Conservation (phyloP, 1,139 yeast species). For the Suhomyces wounanorum region DNA sequence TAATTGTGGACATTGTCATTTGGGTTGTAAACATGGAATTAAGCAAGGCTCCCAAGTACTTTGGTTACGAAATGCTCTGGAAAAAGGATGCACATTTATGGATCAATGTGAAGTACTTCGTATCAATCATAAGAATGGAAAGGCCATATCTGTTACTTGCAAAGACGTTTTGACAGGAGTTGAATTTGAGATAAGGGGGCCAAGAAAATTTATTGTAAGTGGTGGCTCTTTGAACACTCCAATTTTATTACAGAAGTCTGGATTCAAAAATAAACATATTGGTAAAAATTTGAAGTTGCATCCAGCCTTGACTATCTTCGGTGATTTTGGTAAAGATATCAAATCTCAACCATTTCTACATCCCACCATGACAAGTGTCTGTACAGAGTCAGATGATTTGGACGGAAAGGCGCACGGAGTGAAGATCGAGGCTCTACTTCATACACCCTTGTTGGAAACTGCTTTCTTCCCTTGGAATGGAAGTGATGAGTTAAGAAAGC, state of each 20-base stretch:
- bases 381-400: slow-evolving; percentile 50
- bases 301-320: slow-evolving; percentile 48
- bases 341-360: slow-evolving; percentile 40
- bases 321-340: slow-evolving; percentile 42
- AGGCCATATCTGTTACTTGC: slow-evolving; percentile 49
- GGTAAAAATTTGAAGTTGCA: slow-evolving; percentile 58
- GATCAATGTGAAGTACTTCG: slow-evolving; percentile 47
- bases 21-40: slow-evolving; percentile 58
- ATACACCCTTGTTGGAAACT: slow-evolving; percentile 45
- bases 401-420: slow-evolving; percentile 63
- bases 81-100: slow-evolving; percentile 51
- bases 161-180: slow-evolving; percentile 31
- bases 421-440: slow-evolving; percentile 53
- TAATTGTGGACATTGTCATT: slow-evolving; percentile 52
- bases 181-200: slow-evolving; percentile 43
- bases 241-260: slow-evolving; percentile 49
- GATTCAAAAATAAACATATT: slow-evolving; percentile 55
- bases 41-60: slow-evolving; percentile 55
- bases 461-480: slow-evolving; percentile 49
- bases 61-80: slow-evolving; percentile 56
- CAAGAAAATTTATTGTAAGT: slow-evolving; percentile 48
- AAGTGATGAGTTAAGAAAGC: slow-evolving; percentile 36
- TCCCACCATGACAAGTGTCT: slow-evolving; percentile 55
- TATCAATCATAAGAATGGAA: slow-evolving; percentile 43
- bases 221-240: slow-evolving; percentile 61